Evolutionary conservation across 169 alveolate genomes (phyloP).

Genomic region (Eimeria nieschulzi): DNA sequence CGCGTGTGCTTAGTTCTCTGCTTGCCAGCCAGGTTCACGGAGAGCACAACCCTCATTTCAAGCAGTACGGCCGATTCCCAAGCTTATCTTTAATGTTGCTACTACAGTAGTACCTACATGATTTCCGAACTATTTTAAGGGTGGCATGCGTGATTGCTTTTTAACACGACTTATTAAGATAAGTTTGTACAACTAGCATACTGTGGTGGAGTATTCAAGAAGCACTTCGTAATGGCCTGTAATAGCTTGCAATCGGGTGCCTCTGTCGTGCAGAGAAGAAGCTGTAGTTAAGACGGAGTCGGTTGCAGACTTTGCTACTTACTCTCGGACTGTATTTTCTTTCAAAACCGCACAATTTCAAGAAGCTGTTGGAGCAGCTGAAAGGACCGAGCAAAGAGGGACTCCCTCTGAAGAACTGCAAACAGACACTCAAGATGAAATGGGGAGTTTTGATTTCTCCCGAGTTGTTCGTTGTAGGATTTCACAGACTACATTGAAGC

Average conservation of each 20-base stretch:
- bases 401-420: background rate
- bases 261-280: background rate
- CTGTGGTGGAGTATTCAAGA: no score
- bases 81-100: no score
- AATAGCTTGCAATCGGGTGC: background rate
- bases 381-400: background rate
- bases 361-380: background rate
- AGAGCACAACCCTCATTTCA: background rate
- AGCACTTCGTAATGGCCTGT: no score
- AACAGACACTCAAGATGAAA: background rate
- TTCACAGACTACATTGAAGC: slow-evolving; percentile 26
- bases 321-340: background rate
- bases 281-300: background rate
- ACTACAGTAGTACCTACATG: no score
- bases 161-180: no score
- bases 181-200: no score
- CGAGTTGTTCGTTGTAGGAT: slow-evolving; percentile 7
- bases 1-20: background rate
- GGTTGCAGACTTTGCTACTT: background rate
- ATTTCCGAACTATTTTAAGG: no score
- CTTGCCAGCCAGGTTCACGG: background rate
- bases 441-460: background rate
- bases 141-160: no score
- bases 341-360: background rate
- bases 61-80: background rate